Conservation (phyloP, 257 asterid genomes). For the Henckelia pumila region DNA sequence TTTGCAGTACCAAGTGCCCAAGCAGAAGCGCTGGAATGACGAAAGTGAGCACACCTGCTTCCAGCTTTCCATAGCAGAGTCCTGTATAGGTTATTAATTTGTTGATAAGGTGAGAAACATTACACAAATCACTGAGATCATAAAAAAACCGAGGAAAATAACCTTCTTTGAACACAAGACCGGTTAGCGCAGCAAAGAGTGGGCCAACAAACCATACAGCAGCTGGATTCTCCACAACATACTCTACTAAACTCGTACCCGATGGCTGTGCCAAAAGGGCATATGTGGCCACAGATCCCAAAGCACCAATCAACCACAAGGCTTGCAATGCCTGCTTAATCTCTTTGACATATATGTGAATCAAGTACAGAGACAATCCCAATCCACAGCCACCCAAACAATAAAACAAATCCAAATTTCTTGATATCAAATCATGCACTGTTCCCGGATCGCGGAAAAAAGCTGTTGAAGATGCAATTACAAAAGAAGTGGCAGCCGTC, state of each 20-base stretch:
- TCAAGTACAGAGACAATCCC: slow-evolving; percentile 68
- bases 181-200: slow-evolving; percentile 84
- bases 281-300: slow-evolving; percentile 68
- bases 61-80: slow-evolving; percentile 85
- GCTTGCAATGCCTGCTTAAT: slow-evolving; percentile 82
- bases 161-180: slow-evolving; percentile 98
- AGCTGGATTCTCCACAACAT: slow-evolving; percentile 64
- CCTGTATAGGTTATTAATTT: slow-evolving; percentile 33
- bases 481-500: slow-evolving; percentile 73
- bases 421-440: slow-evolving; percentile 31
- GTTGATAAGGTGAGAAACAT: background rate
- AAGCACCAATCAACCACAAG: slow-evolving; percentile 67
- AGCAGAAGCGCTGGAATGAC: slow-evolving; percentile 75
- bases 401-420: slow-evolving; percentile 27
- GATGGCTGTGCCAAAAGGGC: slow-evolving; percentile 63
- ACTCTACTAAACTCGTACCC: slow-evolving; percentile 58
- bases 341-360: slow-evolving; percentile 91
- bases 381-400: slow-evolving; percentile 69
- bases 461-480: slow-evolving; percentile 62
- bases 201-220: slow-evolving; percentile 95
- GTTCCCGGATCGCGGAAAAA: slow-evolving; percentile 37
- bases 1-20: slow-evolving; percentile 71
- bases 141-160: background rate
- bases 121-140: background rate
- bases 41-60: slow-evolving; percentile 78